Base-by-base conservation (phyloP, 2,329 filamentous ascomycete species). In the Claviceps fusiformis region DNA sequence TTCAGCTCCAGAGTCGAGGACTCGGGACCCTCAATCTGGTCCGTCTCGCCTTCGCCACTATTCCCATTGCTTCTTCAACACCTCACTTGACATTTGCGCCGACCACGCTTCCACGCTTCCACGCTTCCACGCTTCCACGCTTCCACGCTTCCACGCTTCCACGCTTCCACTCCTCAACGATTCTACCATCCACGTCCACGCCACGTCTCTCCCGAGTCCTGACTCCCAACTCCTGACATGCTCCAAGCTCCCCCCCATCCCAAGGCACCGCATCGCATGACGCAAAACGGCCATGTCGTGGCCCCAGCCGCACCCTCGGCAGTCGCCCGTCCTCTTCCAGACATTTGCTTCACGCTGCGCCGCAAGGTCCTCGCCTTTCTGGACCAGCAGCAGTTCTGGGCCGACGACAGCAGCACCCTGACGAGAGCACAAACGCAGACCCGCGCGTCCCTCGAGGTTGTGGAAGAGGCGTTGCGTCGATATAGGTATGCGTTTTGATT, bases 361-460 rank as follows among this genome's bases (percentile, higher is more conserved):
- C 69, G 70, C 58, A 79, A 80, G 67, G 73, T 95, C 57, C 72
- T 79, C 51, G 73, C 75, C 29, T 90, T 95, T 64, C 74, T 95
- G 55, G 73, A 57, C n/a, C 44, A 73, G 50, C 76, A 82, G 59
- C 69, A 80, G 37, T 73, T 80, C 57, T 73, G 76, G 3, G 73
- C 76, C 2, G 77, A 79, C 24, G 73, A 76, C 3, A 77, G 79
- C 24, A 72, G 80, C 54, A 69, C 80, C 48, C 70, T 91, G 56
- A 74, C 72, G 61, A 75, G 75, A 55, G 81, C 90, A 33, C 91
- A 96, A 71, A 71, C 73, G 56, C 90, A 93, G 73, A 86, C 87
- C 49, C 79, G 82, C 58, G 74, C 81, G 54, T 85, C 89, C 29
- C 76, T 95, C 64, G 76, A 71, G 27, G 83, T 95, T 27, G 82